Conservation (phyloP, 805 yeast species). For the Saturnispora sanitii region DNA sequence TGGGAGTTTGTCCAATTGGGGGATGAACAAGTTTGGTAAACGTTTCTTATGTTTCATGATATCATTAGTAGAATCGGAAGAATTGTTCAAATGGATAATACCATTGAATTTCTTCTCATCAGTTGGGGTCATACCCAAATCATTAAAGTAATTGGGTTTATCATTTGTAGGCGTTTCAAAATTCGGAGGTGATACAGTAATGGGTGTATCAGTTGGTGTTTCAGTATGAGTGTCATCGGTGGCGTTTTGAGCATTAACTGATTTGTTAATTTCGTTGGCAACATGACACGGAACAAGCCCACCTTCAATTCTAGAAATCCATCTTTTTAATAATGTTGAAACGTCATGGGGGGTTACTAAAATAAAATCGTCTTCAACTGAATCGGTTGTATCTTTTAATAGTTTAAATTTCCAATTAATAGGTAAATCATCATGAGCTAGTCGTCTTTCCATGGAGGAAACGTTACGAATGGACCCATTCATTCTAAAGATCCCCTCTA, state of each 20-base stretch:
- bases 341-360: constrained; percentile 26
- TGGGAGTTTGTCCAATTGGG: constrained; percentile 14
- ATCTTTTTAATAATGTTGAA: constrained; percentile 29
- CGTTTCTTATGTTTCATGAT: neutral
- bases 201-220: constrained; percentile 7
- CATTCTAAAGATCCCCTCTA: constrained; percentile 30
- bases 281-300: constrained; percentile 23
- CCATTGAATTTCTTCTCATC: too few species aligned
- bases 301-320: constrained; percentile 24
- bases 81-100: too few species aligned
- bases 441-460: constrained; percentile 21
- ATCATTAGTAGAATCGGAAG: too few species aligned
- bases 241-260: too few species aligned
- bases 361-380: constrained; percentile 4
- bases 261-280: constrained; percentile 12
- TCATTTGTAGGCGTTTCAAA: constrained; percentile 8
- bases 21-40: constrained; percentile 3
- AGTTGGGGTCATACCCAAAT: too few species aligned
- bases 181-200: neutral
- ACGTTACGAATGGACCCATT: constrained; percentile 29
- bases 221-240: neutral
- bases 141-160: neutral
- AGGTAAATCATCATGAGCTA: constrained; percentile 17
- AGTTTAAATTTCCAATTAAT: neutral
- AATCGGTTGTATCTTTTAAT: constrained; percentile 3